These are phyloP conservation scores for Cryphonectria carpinicola DNA, from an alignment of 2,329 filamentous ascomycete species.

Conservation along the genomic window DNA sequence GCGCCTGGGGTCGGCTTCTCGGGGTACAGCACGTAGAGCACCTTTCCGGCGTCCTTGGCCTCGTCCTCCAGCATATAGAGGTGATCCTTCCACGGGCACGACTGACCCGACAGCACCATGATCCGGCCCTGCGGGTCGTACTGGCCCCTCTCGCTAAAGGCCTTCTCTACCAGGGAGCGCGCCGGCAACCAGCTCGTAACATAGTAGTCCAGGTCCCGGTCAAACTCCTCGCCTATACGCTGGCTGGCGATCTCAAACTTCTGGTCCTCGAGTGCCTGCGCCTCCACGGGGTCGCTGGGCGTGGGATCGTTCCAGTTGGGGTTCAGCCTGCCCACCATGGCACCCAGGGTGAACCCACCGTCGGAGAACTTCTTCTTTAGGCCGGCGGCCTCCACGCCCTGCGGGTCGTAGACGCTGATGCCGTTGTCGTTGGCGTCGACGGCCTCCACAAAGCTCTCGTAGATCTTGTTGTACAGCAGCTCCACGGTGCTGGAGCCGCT, in stretches of 20 bases:
- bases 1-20: constrained; percentile 75
- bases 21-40: constrained; percentile 89
- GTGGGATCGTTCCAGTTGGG: constrained; percentile 74
- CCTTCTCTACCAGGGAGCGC: constrained; percentile 74
- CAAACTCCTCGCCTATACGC: constrained; percentile 89
- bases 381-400: constrained; percentile 68
- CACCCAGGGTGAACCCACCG: constrained; percentile 81
- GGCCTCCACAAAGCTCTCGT: constrained; percentile 91
- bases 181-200: constrained; percentile 83
- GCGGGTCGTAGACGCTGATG: constrained; percentile 78
- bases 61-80: constrained; percentile 83
- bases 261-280: constrained; percentile 77
- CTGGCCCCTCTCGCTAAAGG: constrained; percentile 70
- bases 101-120: constrained; percentile 75
- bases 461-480: constrained; percentile 84
- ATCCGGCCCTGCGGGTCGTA: constrained; percentile 77
- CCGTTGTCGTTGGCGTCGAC: constrained; percentile 98
- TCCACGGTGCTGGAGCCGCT: constrained; percentile 69
- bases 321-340: constrained; percentile 81
- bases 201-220: constrained; percentile 77
- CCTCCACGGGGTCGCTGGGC: constrained; percentile 56
- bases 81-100: constrained; percentile 95
- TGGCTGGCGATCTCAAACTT: constrained; percentile 77
- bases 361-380: constrained; percentile 83
- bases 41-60: constrained; percentile 54